phyloP scores from a whole-genome alignment of 192 early-diverging fungal species.

The Backusella mclennaniae region DNA sequence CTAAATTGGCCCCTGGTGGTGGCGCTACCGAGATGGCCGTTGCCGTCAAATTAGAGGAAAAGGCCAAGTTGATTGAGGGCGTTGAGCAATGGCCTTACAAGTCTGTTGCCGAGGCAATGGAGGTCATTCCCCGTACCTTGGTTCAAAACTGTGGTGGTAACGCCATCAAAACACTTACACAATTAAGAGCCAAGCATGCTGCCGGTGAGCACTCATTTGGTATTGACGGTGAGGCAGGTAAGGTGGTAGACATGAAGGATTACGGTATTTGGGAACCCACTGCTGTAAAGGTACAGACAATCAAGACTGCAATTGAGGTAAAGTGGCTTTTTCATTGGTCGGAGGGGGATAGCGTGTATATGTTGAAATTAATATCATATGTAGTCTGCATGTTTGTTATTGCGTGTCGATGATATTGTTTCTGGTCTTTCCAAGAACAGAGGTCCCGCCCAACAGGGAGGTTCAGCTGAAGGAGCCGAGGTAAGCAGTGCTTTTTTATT shows the following conservation, averaged over 20 bases:
- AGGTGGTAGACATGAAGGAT: constrained; percentile 93
- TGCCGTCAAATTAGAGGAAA: constrained; percentile 83
- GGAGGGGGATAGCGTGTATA: background rate
- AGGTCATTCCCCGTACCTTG: constrained; percentile 97
- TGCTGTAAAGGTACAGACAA: constrained; percentile 99
- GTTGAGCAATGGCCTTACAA: constrained; percentile 97
- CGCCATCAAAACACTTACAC: constrained; percentile 94
- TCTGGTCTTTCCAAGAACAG: constrained; percentile 78
- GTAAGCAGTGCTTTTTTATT: background rate
- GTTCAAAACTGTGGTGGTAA: constrained; percentile 99
- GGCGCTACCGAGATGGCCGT: constrained; percentile 99
- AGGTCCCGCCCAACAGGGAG: constrained; percentile 37
- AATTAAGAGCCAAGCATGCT: constrained; percentile 94
- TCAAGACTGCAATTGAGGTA: constrained; percentile 98
- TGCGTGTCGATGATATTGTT: constrained; percentile 97
- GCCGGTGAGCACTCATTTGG: constrained; percentile 87
- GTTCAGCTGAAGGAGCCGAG: constrained; percentile 18
- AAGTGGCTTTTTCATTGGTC: constrained; percentile 10
- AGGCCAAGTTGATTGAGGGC: constrained; percentile 86
- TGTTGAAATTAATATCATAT: background rate
- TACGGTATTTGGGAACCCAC: constrained; percentile 99
- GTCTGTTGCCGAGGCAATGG: constrained; percentile 92
- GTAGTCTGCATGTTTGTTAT: constrained; percentile 74
- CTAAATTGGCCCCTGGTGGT: constrained; percentile 91
- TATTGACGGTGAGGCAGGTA: constrained; percentile 91